Percentiles rank a stretch among this genome's conserved stretches.
Evolutionary conservation across 495 filamentous ascomycete species (phyloP).

Genomic region (Penicillium longicatenatum): DNA sequence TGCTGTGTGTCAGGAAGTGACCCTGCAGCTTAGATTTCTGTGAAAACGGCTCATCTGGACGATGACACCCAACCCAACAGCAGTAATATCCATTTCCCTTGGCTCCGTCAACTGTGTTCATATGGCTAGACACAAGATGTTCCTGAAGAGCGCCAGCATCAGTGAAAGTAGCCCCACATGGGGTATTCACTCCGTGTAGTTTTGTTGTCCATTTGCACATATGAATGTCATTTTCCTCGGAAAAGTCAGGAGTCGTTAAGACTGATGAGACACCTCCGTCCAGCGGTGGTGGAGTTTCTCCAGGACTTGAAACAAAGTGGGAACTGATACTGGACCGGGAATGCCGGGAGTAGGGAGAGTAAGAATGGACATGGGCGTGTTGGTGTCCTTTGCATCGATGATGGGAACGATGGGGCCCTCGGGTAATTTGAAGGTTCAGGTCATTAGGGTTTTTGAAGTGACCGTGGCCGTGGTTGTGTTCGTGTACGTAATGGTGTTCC

Average conservation of each 20-base stretch:
- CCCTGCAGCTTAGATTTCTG: conserved; percentile 55
- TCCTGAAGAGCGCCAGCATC: conserved; percentile 44
- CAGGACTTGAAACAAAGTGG: conserved; percentile 41
- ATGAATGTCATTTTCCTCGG: conserved; percentile 36
- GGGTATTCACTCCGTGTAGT: conserved; percentile 31
- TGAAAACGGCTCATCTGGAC: conserved; percentile 49
- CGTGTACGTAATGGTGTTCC: conserved; percentile 27
- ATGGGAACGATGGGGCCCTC: conserved; percentile 41
- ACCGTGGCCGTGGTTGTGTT: conserved; percentile 2
- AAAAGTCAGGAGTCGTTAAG: conserved; percentile 43
- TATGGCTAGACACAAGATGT: conserved; percentile 43
- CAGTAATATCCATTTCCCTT: conserved; percentile 53
- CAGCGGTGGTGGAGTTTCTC: conserved; percentile 47
- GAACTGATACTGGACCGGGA: conserved; percentile 48
- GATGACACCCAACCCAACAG: conserved; percentile 49
- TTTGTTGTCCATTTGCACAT: conserved; percentile 42
- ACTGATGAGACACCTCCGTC: conserved; percentile 42
- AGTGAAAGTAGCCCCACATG: conserved; percentile 40
- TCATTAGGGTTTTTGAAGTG: conserved; percentile 36
- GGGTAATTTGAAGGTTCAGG: conserved; percentile 21
- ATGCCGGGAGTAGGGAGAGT: conserved; percentile 46
- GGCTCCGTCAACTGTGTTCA: conserved; percentile 44
- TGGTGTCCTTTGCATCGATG: conserved; percentile 40
- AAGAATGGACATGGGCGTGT: conserved; percentile 39
- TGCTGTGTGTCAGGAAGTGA: conserved; percentile 51